Conservation (phyloP, 441 rosid genomes). For the Brassica hybrid region DNA sequence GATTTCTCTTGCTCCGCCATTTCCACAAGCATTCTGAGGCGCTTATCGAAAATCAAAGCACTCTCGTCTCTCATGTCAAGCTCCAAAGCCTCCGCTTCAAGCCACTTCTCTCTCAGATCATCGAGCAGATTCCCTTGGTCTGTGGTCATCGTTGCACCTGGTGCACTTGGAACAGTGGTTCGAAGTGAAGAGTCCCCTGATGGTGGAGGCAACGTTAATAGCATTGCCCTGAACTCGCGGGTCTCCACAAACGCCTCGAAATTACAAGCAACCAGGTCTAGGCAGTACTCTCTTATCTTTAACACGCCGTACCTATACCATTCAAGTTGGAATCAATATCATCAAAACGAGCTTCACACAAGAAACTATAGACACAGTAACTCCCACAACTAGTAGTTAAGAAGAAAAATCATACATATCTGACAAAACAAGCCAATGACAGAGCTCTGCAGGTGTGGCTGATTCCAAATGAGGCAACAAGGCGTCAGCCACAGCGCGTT, state of each 20-base stretch:
- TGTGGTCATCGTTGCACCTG: conserved; percentile 69
- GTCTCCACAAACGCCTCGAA: conserved; percentile 90
- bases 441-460: conserved; percentile 81
- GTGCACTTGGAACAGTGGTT: conserved; percentile 90
- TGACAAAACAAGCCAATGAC: conserved; percentile 87
- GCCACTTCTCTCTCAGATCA: conserved; percentile 97
- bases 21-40: conserved; percentile 85
- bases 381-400: neutral
- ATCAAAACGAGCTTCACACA: neutral
- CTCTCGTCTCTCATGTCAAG: conserved; percentile 99
- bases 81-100: conserved; percentile 94
- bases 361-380: neutral
- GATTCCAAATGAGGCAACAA: conserved; percentile 82
- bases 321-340: conserved; percentile 13
- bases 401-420: conserved; percentile 70
- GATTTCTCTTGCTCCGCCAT: conserved; percentile 75
- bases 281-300: conserved; percentile 88
- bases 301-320: conserved; percentile 85
- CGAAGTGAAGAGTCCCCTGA: conserved; percentile 94
- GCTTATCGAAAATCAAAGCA: conserved; percentile 84
- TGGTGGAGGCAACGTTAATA: conserved; percentile 90
- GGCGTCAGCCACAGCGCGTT: conserved; percentile 95
- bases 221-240: conserved; percentile 82
- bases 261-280: conserved; percentile 82
- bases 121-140: conserved; percentile 91